Percentiles rank a stretch among this genome's conserved stretches.
Conservation (phyloP, 2,329 filamentous ascomycete genomes). For the Leptographium flavum region DNA sequence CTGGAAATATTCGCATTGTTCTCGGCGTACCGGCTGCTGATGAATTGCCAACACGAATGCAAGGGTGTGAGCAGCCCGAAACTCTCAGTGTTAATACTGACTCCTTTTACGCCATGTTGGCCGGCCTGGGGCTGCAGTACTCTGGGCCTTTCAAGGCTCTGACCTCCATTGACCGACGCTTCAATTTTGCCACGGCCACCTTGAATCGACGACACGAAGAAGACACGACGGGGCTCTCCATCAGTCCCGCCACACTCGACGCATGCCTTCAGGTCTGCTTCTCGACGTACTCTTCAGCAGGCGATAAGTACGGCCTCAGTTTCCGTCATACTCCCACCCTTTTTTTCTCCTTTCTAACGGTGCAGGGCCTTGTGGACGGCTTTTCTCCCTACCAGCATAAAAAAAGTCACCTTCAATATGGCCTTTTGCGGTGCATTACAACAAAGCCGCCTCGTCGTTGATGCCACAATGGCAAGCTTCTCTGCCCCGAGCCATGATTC, state of each 20-base stretch:
- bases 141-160: constrained; percentile 24
- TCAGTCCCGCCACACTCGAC: constrained; percentile 27
- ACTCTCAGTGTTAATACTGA: constrained; percentile 17
- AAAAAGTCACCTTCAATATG: constrained; percentile 22
- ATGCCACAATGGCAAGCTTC: constrained; percentile 18
- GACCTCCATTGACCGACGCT: constrained; percentile 19
- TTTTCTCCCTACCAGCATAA: constrained; percentile 24
- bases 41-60: constrained; percentile 14
- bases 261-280: constrained; percentile 27
- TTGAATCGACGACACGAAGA: constrained; percentile 18
- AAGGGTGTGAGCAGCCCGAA: constrained; percentile 15
- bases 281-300: constrained; percentile 24
- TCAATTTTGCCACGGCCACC: constrained; percentile 19
- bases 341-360: constrained; percentile 10
- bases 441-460: constrained; percentile 13
- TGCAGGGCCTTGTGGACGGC: constrained; percentile 23
- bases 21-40: constrained; percentile 15
- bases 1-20: constrained; percentile 18
- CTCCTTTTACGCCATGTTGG: constrained; percentile 28
- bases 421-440: constrained; percentile 11
- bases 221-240: constrained; percentile 21
- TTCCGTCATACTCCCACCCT: too few relatives aligned
- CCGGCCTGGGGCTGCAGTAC: constrained; percentile 22
- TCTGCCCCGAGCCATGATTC: constrained; percentile 12
- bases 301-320: constrained; percentile 15